Evolutionary conservation across 2,329 filamentous ascomycete species (phyloP).

Genomic region (Phaeomoniella chlamydospora): DNA sequence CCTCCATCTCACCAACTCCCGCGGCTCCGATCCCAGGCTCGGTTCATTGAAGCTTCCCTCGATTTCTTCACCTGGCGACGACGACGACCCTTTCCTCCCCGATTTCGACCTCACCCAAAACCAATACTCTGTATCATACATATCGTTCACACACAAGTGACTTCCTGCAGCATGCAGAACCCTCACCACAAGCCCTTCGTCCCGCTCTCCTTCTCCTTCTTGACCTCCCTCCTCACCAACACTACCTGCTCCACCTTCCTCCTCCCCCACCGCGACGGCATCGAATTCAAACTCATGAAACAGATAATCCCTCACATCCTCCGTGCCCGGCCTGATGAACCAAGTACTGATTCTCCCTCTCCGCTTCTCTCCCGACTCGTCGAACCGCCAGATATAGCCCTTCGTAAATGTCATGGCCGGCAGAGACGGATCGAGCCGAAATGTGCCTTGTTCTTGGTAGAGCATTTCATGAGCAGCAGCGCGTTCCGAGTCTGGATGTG

Average conservation of each 20-base stretch:
- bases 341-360: slow-evolving; percentile 21
- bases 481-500: slow-evolving; percentile 12
- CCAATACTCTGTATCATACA: slow-evolving; percentile 28
- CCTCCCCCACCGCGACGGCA: slow-evolving; percentile 12
- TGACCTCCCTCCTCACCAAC: slow-evolving; percentile 4
- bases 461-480: slow-evolving; percentile 15
- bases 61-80: neutral
- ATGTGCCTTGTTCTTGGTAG: slow-evolving; percentile 26
- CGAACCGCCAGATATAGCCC: slow-evolving; percentile 29
- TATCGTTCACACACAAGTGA: slow-evolving; percentile 31
- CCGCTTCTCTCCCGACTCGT: slow-evolving; percentile 6
- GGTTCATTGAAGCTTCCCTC: no score
- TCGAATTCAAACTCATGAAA: slow-evolving; percentile 19
- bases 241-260: slow-evolving; percentile 7
- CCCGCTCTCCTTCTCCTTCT: no score
- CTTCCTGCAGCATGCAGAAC: slow-evolving; percentile 23
- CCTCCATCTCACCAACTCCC: slow-evolving; percentile 20
- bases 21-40: no score
- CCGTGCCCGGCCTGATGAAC: slow-evolving; percentile 24
- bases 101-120: slow-evolving; percentile 19
- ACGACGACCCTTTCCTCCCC: no score
- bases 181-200: no score
- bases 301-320: slow-evolving; percentile 24
- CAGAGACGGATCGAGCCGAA: slow-evolving; percentile 14
- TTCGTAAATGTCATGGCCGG: slow-evolving; percentile 13